Evolutionary conservation across 305 asterid genomes (phyloP).

Genomic region (Fraxinus xanthoxyloides): DNA sequence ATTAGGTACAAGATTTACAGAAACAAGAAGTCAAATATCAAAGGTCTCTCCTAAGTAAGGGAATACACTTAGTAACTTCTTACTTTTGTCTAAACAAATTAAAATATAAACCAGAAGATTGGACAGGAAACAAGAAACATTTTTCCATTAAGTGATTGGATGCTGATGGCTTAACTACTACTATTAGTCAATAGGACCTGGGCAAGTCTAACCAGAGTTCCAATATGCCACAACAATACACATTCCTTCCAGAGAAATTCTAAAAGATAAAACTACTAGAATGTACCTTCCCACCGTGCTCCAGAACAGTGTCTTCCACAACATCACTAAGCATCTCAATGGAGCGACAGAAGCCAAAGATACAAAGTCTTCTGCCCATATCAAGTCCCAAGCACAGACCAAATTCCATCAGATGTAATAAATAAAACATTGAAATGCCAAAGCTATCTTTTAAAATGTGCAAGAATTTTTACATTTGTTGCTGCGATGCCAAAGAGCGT

Average conservation of each 20-base stretch:
- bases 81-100: background rate
- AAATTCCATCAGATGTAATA: slow-evolving; percentile 7
- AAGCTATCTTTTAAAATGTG: slow-evolving; percentile 2
- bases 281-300: slow-evolving; percentile 95
- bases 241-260: background rate
- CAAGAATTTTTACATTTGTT: slow-evolving; percentile 57
- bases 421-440: background rate
- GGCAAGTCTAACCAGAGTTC: background rate
- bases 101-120: background rate
- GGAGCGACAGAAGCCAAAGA: slow-evolving; percentile 90
- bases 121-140: background rate
- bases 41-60: too few relatives aligned
- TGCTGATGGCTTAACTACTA: background rate
- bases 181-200: background rate
- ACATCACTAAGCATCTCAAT: slow-evolving; percentile 95
- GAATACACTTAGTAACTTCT: too few relatives aligned
- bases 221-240: background rate
- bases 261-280: background rate
- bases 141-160: background rate
- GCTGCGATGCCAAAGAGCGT: slow-evolving; percentile 96
- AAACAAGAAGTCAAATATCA: too few relatives aligned
- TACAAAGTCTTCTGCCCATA: slow-evolving; percentile 81
- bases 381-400: slow-evolving; percentile 64
- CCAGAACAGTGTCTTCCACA: slow-evolving; percentile 90
- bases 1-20: too few relatives aligned